Evolutionary conservation across 2,329 filamentous ascomycete species (phyloP).

Genomic region (Tolypocladium tropicale): DNA sequence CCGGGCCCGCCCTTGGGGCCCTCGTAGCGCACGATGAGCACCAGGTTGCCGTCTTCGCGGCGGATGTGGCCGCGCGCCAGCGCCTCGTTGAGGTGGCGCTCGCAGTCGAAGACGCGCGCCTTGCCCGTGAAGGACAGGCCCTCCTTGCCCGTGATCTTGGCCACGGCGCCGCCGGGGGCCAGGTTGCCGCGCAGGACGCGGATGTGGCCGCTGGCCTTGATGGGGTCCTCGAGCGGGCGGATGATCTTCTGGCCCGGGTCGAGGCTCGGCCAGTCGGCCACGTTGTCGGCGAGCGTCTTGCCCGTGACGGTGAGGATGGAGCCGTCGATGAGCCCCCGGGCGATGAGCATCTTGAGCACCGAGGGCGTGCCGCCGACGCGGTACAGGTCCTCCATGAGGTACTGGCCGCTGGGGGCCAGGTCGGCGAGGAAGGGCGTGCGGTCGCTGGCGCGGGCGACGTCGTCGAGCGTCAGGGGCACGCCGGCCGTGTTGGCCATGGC

Average conservation of each 20-base stretch:
- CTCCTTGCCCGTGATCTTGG: slow-evolving; percentile 95
- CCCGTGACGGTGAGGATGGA: slow-evolving; percentile 74
- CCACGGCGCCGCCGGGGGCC: slow-evolving; percentile 79
- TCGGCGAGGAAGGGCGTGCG: slow-evolving; percentile 82
- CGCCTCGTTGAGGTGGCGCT: slow-evolving; percentile 65
- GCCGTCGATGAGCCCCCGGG: slow-evolving; percentile 65
- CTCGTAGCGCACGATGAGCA: slow-evolving; percentile 86
- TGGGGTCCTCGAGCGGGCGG: slow-evolving; percentile 61
- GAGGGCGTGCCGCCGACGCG: slow-evolving; percentile 76
- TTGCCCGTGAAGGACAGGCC: slow-evolving; percentile 71
- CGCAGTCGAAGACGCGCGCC: slow-evolving; percentile 79
- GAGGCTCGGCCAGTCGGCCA: slow-evolving; percentile 64
- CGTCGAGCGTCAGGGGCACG: slow-evolving; percentile 67
- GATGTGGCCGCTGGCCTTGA: slow-evolving; percentile 79
- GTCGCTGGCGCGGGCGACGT: slow-evolving; percentile 71
- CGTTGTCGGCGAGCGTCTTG: slow-evolving; percentile 73
- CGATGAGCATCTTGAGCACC: slow-evolving; percentile 77
- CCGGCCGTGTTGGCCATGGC: slow-evolving; percentile 84
- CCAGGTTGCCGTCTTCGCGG: slow-evolving; percentile 59
- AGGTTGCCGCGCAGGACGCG: slow-evolving; percentile 83
- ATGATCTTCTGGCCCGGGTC: slow-evolving; percentile 77
- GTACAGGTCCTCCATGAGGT: slow-evolving; percentile 83
- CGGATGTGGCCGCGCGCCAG: slow-evolving; percentile 56
- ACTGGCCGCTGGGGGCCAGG: slow-evolving; percentile 72
- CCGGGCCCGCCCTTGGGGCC: slow-evolving; percentile 88